Conservation (phyloP, 768 basidiomycete genomes). For the Leccinum fibrillosum region DNA sequence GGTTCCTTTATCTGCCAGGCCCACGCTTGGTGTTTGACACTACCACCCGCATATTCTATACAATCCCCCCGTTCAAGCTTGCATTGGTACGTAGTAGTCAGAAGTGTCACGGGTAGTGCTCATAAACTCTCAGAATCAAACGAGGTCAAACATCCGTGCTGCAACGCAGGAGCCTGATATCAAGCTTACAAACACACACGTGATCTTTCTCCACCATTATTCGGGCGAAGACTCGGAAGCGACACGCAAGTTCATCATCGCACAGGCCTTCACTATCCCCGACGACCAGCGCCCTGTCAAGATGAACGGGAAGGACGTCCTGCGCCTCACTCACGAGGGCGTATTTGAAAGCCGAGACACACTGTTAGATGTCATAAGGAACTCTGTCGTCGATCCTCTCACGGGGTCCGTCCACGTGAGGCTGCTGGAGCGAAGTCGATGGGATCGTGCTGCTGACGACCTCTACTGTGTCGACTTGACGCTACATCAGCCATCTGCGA, state of each 20-base stretch:
- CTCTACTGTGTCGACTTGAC: too few relatives aligned
- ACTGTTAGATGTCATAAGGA: not conserved
- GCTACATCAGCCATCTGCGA: too few relatives aligned
- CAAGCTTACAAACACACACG: too few relatives aligned
- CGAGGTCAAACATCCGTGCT: not conserved
- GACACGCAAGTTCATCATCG: not conserved
- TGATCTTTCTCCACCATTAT: not conserved
- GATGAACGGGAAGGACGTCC: not conserved
- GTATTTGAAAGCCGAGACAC: not conserved
- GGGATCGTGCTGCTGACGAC: too few relatives aligned
- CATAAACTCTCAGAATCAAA: not conserved
- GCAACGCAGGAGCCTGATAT: too few relatives aligned
- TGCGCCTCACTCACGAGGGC: not conserved
- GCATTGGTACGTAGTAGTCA: not conserved
- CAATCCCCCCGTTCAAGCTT: not conserved
- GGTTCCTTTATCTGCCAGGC: not conserved
- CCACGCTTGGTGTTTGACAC: not conserved
- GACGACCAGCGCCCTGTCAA: not conserved
- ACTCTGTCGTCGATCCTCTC: not conserved
- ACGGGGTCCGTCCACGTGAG: too few relatives aligned
- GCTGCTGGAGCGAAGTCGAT: too few relatives aligned
- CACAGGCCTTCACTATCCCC: not conserved
- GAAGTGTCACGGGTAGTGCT: not conserved
- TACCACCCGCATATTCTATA: not conserved
- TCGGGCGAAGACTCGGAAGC: not conserved